These are phyloP conservation scores for Daphne laureola DNA, from an alignment of 441 rosid genomes.

Conservation along the genomic window DNA sequence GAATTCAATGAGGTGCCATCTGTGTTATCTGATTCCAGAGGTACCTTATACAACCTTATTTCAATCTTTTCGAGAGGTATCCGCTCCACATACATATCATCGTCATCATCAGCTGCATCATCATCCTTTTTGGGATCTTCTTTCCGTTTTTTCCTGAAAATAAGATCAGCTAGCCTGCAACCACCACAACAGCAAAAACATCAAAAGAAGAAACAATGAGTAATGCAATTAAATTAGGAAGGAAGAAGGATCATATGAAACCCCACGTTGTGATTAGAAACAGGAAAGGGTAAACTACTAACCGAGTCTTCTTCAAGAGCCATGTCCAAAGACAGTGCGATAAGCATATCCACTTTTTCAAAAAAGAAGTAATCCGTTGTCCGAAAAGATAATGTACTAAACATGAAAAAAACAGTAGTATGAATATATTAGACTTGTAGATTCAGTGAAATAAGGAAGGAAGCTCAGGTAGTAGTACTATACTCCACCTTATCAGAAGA, in stretches of 20 bases:
- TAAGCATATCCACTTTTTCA: slow-evolving; percentile 87
- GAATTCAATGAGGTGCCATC: too few species aligned
- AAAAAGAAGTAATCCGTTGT: slow-evolving; percentile 76
- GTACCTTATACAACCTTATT: slow-evolving; percentile 43
- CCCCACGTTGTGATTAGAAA: not conserved
- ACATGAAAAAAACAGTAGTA: slow-evolving; percentile 3
- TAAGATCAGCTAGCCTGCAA: slow-evolving; percentile 64
- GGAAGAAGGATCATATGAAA: not conserved
- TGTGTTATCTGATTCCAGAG: too few species aligned
- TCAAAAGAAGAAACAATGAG: slow-evolving; percentile 13
- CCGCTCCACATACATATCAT: slow-evolving; percentile 63
- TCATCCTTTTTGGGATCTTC: slow-evolving; percentile 68
- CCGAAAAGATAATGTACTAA: slow-evolving; percentile 73
- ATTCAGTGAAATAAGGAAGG: slow-evolving; percentile 1
- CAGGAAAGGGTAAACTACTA: slow-evolving; percentile 15
- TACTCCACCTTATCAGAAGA: slow-evolving; percentile 40
- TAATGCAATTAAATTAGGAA: slow-evolving; percentile 10
- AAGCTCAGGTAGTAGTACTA: not conserved
- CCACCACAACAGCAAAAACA: slow-evolving; percentile 15
- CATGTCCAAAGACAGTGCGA: slow-evolving; percentile 71
- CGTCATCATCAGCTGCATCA: slow-evolving; percentile 45
- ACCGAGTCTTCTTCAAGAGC: slow-evolving; percentile 61
- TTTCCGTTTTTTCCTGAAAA: slow-evolving; percentile 26
- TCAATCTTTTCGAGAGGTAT: slow-evolving; percentile 83
- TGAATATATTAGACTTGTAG: slow-evolving; percentile 5